Percentiles rank a stretch among this genome's conserved stretches.
phyloP scores from a whole-genome alignment of 495 filamentous ascomycete species.

The Hyaloscypha hepaticicola region DNA sequence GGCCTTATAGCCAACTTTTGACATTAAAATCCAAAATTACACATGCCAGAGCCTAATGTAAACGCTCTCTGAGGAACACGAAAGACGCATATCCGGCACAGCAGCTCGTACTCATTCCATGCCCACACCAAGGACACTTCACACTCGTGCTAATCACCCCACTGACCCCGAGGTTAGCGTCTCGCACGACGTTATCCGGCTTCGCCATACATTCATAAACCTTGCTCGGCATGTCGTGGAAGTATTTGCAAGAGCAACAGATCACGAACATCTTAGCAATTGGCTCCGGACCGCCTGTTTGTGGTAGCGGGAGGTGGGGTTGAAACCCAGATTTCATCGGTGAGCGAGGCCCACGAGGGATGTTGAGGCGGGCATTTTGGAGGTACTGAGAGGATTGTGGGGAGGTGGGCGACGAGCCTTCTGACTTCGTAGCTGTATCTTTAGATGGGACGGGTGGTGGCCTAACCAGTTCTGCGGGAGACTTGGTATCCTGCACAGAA shows the following conservation, averaged over 20 bases:
- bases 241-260: conserved; percentile 78
- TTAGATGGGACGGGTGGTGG: conserved; percentile 18
- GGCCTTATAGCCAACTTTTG: neutral
- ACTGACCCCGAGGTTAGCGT: conserved; percentile 46
- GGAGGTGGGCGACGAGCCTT: conserved; percentile 13
- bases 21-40: neutral
- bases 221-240: conserved; percentile 75
- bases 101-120: conserved; percentile 69
- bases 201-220: conserved; percentile 73
- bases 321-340: neutral
- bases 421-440: conserved; percentile 7
- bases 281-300: conserved; percentile 29
- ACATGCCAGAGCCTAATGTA: conserved; percentile 43
- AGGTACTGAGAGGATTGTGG: conserved; percentile 30
- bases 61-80: conserved; percentile 65
- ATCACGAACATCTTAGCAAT: conserved; percentile 77
- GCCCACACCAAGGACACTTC: conserved; percentile 75
- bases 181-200: conserved; percentile 54
- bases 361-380: conserved; percentile 37
- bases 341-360: conserved; percentile 21
- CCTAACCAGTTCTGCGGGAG: conserved; percentile 26
- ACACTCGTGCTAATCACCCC: conserved; percentile 57
- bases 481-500: conserved; percentile 9
- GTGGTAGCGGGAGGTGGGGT: neutral
- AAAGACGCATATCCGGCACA: conserved; percentile 73